Percentiles rank a stretch among this genome's conserved stretches.
Evolutionary conservation across 495 filamentous ascomycete species (phyloP).

Genomic region (Chaetomidium leptoderma): DNA sequence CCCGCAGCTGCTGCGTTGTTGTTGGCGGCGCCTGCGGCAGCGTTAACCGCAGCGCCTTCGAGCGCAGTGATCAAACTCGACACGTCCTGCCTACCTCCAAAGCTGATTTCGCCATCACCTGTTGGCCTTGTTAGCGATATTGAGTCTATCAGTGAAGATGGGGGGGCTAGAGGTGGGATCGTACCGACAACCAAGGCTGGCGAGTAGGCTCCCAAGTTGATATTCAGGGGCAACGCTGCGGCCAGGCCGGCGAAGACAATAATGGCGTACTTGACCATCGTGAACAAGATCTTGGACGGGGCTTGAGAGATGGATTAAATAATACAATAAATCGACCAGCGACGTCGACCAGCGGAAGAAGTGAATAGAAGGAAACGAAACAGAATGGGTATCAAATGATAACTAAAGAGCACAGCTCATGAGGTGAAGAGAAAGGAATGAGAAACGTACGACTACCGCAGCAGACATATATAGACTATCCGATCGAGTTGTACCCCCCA

Average conservation of each 20-base stretch:
- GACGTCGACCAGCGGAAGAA: slow-evolving; percentile 38
- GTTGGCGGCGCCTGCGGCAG: slow-evolving; percentile 32
- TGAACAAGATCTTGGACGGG: slow-evolving; percentile 13
- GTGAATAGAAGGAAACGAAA: slow-evolving; percentile 16
- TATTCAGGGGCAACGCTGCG: slow-evolving; percentile 54
- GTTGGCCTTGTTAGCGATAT: slow-evolving; percentile 35
- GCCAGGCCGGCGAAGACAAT: slow-evolving; percentile 41
- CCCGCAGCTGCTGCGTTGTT: slow-evolving; percentile 11
- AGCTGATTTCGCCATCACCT: slow-evolving; percentile 62
- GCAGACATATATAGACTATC: slow-evolving; percentile 31
- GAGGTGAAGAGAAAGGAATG: slow-evolving; percentile 25
- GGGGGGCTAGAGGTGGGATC: not conserved
- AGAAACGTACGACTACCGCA: slow-evolving; percentile 6
- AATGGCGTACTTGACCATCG: slow-evolving; percentile 43
- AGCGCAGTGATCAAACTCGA: slow-evolving; percentile 46
- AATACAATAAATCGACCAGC: slow-evolving; percentile 33
- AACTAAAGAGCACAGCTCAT: slow-evolving; percentile 38
- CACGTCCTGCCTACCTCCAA: slow-evolving; percentile 51
- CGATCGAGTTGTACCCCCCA: not conserved
- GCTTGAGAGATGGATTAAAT: slow-evolving; percentile 13
- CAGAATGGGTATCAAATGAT: slow-evolving; percentile 29
- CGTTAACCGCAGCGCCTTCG: slow-evolving; percentile 48
- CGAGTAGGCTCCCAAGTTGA: slow-evolving; percentile 58
- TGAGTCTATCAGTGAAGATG: not conserved
- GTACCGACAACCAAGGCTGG: slow-evolving; percentile 47